phyloP scores from a whole-genome alignment of 345 rosid genomes.

The Eutrema yunnanense region DNA sequence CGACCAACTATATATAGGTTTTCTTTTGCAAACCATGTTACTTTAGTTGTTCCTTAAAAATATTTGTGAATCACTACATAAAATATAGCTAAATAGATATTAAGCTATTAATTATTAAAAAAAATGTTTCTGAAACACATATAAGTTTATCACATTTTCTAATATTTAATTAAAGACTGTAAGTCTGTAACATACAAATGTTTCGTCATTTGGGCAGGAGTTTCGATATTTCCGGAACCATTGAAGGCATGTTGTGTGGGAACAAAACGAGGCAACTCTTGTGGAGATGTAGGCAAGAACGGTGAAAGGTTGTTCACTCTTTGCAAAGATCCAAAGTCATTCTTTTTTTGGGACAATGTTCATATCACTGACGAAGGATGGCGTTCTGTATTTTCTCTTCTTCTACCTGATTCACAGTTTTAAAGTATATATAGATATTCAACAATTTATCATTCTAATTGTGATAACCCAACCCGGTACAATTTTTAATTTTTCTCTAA shows the following conservation, averaged over 20 bases:
- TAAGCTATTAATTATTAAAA: too few species aligned
- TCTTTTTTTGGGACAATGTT: constrained; percentile 61
- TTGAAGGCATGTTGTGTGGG: constrained; percentile 54
- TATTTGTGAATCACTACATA: too few species aligned
- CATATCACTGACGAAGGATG: constrained; percentile 62
- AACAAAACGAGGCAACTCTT: constrained; percentile 11
- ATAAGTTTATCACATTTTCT: too few species aligned
- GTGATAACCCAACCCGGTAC: too few species aligned
- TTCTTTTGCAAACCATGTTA: too few species aligned
- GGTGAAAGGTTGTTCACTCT: constrained; percentile 39
- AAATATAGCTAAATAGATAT: too few species aligned
- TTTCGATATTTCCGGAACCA: constrained; percentile 41
- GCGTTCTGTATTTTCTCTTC: constrained; percentile 39
- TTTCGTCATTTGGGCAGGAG: constrained; percentile 25
- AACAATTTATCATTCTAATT: neutral
- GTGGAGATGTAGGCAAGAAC: constrained; percentile 35
- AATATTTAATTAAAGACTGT: neutral
- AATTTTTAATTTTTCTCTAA: too few species aligned
- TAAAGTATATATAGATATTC: neutral
- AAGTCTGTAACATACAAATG: neutral
- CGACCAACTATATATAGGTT: too few species aligned
- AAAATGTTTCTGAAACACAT: too few species aligned
- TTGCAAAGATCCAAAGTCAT: constrained; percentile 43
- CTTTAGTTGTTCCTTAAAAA: too few species aligned
- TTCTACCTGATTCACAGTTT: constrained; percentile 5